Evolutionary conservation across 257 asterid species (phyloP).

Genomic region (Penstemon eatonii): DNA sequence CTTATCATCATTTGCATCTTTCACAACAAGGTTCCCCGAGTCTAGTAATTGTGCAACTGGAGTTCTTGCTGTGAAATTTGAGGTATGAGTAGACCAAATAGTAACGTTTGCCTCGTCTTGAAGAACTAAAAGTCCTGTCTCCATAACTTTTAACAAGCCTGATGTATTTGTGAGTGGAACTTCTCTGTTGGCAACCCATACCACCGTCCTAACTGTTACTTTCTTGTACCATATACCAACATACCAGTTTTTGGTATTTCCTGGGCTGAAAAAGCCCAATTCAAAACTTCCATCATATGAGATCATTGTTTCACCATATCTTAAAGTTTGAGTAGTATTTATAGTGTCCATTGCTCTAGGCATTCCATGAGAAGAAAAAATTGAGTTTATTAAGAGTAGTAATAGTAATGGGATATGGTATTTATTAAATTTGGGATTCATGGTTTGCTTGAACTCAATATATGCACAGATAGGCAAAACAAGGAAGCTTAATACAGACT

Average conservation of each 20-base stretch:
- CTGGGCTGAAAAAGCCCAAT: slow-evolving; percentile 36
- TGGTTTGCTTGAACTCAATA: too few species aligned
- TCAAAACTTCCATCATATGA: slow-evolving; percentile 44
- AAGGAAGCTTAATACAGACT: neutral
- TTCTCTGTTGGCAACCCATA: slow-evolving; percentile 53
- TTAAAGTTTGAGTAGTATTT: slow-evolving; percentile 19
- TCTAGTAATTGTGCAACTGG: slow-evolving; percentile 48
- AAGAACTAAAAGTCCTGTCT: slow-evolving; percentile 38
- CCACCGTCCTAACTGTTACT: slow-evolving; percentile 27
- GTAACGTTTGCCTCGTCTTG: slow-evolving; percentile 14
- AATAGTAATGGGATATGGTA: too few species aligned
- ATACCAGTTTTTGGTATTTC: slow-evolving; percentile 28
- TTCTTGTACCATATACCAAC: slow-evolving; percentile 55
- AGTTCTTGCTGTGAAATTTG: slow-evolving; percentile 14
- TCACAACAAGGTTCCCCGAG: slow-evolving; percentile 49
- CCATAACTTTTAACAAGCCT: slow-evolving; percentile 31
- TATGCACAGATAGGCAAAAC: neutral
- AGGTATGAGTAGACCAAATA: slow-evolving; percentile 47
- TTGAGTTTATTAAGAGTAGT: too few species aligned
- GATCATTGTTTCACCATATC: slow-evolving; percentile 40
- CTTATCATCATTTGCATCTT: slow-evolving; percentile 31
- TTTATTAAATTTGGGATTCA: too few species aligned
- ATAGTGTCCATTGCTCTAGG: slow-evolving; percentile 17
- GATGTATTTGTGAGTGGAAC: slow-evolving; percentile 30
- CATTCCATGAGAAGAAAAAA: neutral